Base-by-base conservation (phyloP, 352 stramenopile species). In the Phytophthora capsici region DNA sequence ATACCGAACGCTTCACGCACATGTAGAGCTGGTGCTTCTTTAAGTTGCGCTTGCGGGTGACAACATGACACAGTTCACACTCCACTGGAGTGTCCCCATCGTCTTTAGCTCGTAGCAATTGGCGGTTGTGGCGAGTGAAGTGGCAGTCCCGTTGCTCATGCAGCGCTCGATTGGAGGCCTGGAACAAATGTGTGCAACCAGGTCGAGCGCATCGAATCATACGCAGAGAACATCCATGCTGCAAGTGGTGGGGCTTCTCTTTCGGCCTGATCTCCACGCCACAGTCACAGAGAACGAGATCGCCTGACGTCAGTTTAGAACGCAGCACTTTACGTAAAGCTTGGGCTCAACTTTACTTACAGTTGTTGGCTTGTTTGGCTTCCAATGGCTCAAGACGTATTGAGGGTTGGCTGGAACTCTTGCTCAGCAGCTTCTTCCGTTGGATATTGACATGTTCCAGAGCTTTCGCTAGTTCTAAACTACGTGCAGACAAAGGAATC, bases 261-360 rank as follows among this genome's bases (percentile, higher is more conserved):
- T 73, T 54, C 22, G 55, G 23, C 4, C 53, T 45, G 4, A 94
- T 64, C 50, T 92, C 85, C 19, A 89, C 73, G 4, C 75, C 79
- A 28, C 85, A 94, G 34, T 67, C 66, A 30, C 82, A 89, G 0
- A 87, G 57, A 41, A 69, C 44, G 3, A 85, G 23, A 23, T 85
- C 77, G 10, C 16, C 53, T 56, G 47, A 37, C 20, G 38, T 63
- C 37, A 45, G 16, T n/a, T 64, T 57, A 59, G 28, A 57, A 5
- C 22, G 9, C 19, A 25, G n/a, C 20, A 22, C 10, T 41, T 19
- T 14, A 34, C 28, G 28, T 46, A 23, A 47, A 22, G 1, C 44
- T 38, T 57, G 10, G 10, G 28, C 28, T 14, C 37, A 20, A 17
- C 2, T 14, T 36, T 30, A 62, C 48, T 53, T 16, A 64, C 58